Percentiles rank a stretch among this genome's conserved stretches.
These are phyloP conservation scores for Dendrobium nobile DNA, from an alignment of 106 monocot species.

Conservation along the genomic window DNA sequence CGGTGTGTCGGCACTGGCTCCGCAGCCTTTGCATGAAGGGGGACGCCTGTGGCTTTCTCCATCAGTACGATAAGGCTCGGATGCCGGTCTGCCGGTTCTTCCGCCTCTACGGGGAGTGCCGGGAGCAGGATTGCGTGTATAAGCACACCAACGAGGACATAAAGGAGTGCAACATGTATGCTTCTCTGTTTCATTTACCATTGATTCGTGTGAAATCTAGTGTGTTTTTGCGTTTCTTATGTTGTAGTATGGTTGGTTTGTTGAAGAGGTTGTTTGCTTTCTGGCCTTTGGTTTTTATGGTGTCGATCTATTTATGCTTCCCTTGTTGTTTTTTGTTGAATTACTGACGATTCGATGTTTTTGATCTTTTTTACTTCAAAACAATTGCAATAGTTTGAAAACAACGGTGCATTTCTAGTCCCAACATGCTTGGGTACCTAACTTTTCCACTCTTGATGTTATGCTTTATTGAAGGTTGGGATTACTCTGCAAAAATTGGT, in stretches of 20 bases:
- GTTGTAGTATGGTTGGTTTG: slow-evolving; percentile 2
- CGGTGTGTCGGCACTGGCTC: slow-evolving; percentile 98
- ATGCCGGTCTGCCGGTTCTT: slow-evolving; percentile 99
- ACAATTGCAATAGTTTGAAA: neutral
- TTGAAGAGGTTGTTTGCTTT: neutral
- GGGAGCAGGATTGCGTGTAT: slow-evolving; percentile 97
- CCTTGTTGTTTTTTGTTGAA: neutral
- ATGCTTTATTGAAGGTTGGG: neutral
- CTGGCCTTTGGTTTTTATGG: neutral
- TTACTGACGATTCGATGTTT: neutral
- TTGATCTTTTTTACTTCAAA: neutral
- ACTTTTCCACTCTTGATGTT: neutral
- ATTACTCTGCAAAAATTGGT: neutral
- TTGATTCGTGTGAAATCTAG: neutral
- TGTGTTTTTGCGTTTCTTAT: neutral
- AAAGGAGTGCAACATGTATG: slow-evolving; percentile 99
- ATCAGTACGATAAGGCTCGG: slow-evolving; percentile 95
- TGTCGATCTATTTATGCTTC: neutral
- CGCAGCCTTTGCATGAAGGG: slow-evolving; percentile 96
- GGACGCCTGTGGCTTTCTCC: slow-evolving; percentile 90
- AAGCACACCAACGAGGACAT: slow-evolving; percentile 98
- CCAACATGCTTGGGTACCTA: neutral
- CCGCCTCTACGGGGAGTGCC: slow-evolving; percentile 81
- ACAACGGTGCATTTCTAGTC: neutral
- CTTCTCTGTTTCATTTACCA: neutral